Evolutionary conservation across 257 asterid species (phyloP).

Genomic region (Lithospermum erythrorhizon): DNA sequence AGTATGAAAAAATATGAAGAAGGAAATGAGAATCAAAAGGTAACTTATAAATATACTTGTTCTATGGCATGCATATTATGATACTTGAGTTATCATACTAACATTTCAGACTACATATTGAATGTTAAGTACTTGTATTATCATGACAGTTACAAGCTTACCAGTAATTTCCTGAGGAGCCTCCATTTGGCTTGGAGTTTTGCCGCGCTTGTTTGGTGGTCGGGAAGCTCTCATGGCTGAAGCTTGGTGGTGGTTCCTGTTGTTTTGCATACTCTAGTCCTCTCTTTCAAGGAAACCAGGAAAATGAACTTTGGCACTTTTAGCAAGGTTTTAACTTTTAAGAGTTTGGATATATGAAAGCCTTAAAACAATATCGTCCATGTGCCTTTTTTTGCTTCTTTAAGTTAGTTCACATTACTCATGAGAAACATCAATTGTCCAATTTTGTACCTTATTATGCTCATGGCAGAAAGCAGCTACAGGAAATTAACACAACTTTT

Average conservation of each 20-base stretch:
- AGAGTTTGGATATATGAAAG: not conserved
- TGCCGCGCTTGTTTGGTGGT: not conserved
- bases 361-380: not conserved
- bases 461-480: not conserved
- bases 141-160: not conserved
- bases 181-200: not conserved
- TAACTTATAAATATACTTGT: not conserved
- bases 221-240: not conserved
- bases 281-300: not conserved
- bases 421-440: too few species aligned
- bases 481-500: too few species aligned
- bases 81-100: not conserved
- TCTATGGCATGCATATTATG: not conserved
- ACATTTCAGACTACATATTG: not conserved
- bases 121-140: too few species aligned
- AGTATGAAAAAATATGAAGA: conserved; percentile 5
- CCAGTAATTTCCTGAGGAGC: not conserved
- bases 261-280: not conserved
- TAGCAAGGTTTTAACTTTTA: too few species aligned
- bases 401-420: too few species aligned
- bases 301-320: not conserved
- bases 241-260: not conserved
- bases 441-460: too few species aligned
- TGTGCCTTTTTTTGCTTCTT: not conserved
- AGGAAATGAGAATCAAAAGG: not conserved